Evolutionary conservation across 2,329 filamentous ascomycete species (phyloP).

Genomic region (Trichophaea hybrida): DNA sequence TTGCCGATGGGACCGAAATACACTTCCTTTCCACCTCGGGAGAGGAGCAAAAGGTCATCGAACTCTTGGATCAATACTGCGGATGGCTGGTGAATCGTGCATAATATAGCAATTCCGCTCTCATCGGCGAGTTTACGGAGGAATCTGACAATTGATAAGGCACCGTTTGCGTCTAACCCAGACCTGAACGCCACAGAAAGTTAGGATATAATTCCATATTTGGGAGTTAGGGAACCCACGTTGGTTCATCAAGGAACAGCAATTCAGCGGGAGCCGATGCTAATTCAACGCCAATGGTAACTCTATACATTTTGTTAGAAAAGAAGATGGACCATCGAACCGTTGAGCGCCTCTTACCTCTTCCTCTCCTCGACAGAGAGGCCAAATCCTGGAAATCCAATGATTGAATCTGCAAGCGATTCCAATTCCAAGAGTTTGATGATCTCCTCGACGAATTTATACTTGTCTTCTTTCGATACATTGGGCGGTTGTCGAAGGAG

Average conservation of each 20-base stretch:
- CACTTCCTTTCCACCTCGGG: constrained; percentile 54
- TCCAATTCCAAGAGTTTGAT: constrained; percentile 50
- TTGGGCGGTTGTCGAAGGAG: constrained; percentile 46
- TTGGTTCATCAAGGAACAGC: constrained; percentile 59
- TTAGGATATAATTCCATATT: neutral
- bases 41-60: constrained; percentile 56
- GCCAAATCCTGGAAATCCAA: constrained; percentile 35
- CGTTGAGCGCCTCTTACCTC: constrained; percentile 22
- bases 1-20: constrained; percentile 60
- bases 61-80: constrained; percentile 57
- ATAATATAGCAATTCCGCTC: constrained; percentile 55
- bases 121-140: constrained; percentile 49
- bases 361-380: constrained; percentile 58
- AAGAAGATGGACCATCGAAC: too few relatives aligned
- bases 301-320: constrained; percentile 28
- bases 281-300: constrained; percentile 60
- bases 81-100: constrained; percentile 60
- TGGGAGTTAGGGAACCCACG: constrained; percentile 27
- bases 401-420: constrained; percentile 52
- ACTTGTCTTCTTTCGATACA: constrained; percentile 44
- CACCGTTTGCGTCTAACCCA: constrained; percentile 54
- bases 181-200: constrained; percentile 28
- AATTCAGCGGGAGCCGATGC: constrained; percentile 54
- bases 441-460: constrained; percentile 52
- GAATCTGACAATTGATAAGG: constrained; percentile 54